Evolutionary conservation across 352 stramenopile species (phyloP).

Genomic region (Chrysophaeum taylorii): DNA sequence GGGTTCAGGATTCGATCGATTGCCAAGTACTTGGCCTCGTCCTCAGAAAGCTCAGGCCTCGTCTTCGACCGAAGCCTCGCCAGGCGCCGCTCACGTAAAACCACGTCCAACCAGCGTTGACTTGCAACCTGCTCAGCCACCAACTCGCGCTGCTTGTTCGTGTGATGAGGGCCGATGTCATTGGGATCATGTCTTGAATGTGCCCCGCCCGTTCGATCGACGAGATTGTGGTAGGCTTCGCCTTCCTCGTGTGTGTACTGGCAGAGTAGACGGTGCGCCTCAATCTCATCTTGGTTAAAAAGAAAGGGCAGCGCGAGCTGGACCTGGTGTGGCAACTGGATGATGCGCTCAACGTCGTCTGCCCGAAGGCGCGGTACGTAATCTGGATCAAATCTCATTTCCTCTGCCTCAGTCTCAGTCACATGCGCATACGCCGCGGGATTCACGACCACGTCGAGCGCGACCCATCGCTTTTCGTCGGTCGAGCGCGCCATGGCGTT

Average conservation of each 20-base stretch:
- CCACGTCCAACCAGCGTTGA: background rate
- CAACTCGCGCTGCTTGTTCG: too few relatives aligned
- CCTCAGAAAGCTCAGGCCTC: background rate
- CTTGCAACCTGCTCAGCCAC: background rate
- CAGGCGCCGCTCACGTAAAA: background rate
- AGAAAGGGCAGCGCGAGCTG: slow-evolving; percentile 33
- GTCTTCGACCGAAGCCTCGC: background rate
- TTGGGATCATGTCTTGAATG: background rate
- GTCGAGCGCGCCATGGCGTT: slow-evolving; percentile 17
- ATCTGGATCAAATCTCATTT: slow-evolving; percentile 33
- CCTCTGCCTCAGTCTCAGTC: slow-evolving; percentile 28
- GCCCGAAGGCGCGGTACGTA: slow-evolving; percentile 26
- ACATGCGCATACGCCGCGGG: slow-evolving; percentile 32
- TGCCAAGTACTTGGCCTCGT: background rate
- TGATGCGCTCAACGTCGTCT: slow-evolving; percentile 28
- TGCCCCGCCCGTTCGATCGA: too few relatives aligned
- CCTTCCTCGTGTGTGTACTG: slow-evolving; percentile 27
- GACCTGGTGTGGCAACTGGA: slow-evolving; percentile 25
- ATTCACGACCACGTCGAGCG: slow-evolving; percentile 30
- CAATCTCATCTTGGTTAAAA: slow-evolving; percentile 27
- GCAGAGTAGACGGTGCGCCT: slow-evolving; percentile 26
- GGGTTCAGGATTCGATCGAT: slow-evolving; percentile 8
- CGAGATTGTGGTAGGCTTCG: slow-evolving; percentile 17
- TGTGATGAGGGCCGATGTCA: too few relatives aligned
- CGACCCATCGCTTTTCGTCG: slow-evolving; percentile 33